Evolutionary conservation across 177 flowering plant genomes (phyloP), one percentile per base, ranked within the genome.

Genomic region (Vitis hybrid): DNA sequence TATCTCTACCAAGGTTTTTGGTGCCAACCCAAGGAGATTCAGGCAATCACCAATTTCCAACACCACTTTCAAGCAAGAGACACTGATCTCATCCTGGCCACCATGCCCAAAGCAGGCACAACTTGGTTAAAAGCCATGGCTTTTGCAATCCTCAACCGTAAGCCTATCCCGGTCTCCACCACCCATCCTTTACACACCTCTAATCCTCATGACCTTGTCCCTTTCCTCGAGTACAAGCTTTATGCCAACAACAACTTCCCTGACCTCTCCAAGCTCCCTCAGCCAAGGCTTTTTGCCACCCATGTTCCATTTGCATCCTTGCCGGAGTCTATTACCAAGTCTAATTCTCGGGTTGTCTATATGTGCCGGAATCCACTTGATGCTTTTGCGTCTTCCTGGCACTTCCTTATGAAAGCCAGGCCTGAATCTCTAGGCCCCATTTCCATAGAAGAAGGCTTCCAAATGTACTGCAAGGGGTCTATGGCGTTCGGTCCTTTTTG

Each of bases 191-290:
- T 81, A 67, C 74, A 75, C 59, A 54, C 69, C 2, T 64, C 67
- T 15, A 80, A 82, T 55, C 84, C 88, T 7, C 88, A 82, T 57
- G 84, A 82, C 3, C 80, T 82, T 20, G 80, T 83, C 0, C 83
- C 85, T 9, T 79, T 80, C 65, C 59, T 84, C 11, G 85, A 78
- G 69, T 76, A 74, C 74, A 76, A 72, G 32, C 66, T 82, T 17
- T 76, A 76, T 54, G 76, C 73, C 7, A 61, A 78, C 15, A 61
- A 61, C 58, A 49, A 74, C 7, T 2, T 79, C 30, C 83, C 87
- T 15, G 74, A 78, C n/a, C 58, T 79, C 27, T 62, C 78, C 3
- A 10, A n/a, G 2, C 53, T 73, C 3, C 54, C 69, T 1, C 4
- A 58, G 7, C 82, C 83, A 4, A 70, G 80, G 15, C 65, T 81